Evolutionary conservation across 2,329 filamentous ascomycete genomes (phyloP).

Genomic region (Geosmithia morbida): DNA sequence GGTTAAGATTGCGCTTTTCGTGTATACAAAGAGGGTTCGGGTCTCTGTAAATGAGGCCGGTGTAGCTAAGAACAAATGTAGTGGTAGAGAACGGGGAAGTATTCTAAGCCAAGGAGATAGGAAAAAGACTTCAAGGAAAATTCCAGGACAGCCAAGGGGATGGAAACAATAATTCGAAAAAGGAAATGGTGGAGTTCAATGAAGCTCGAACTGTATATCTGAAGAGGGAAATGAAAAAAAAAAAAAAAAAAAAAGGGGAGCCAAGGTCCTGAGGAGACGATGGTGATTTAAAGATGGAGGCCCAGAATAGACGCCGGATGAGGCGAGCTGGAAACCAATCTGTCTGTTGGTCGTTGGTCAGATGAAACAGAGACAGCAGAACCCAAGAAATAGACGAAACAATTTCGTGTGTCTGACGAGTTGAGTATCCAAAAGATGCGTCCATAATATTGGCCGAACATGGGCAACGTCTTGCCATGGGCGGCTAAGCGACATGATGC

Average conservation of each 20-base stretch:
- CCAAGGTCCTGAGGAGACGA: constrained; percentile 5
- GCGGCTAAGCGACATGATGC: constrained; percentile 20
- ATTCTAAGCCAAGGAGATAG: constrained; percentile 1
- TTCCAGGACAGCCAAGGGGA: constrained; percentile 3
- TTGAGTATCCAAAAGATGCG: constrained; percentile 21
- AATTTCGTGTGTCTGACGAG: constrained; percentile 32
- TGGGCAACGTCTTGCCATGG: constrained; percentile 32
- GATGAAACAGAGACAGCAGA: constrained; percentile 15
- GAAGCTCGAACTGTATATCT: constrained; percentile 4
- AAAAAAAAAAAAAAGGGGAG: constrained; percentile 9
- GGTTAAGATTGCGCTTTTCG: not conserved
- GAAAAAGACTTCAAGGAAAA: constrained; percentile 2
- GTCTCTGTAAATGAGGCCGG: not conserved
- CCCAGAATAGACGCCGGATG: constrained; percentile 8
- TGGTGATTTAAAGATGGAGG: constrained; percentile 8
- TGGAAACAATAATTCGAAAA: constrained; percentile 8
- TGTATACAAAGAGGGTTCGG: not conserved
- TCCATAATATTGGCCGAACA: constrained; percentile 34
- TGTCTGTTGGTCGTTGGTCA: constrained; percentile 10
- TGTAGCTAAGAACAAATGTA: not conserved
- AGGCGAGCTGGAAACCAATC: constrained; percentile 7
- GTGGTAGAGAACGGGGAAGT: not conserved
- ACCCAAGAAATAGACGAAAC: constrained; percentile 29
- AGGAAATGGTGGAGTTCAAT: constrained; percentile 4
- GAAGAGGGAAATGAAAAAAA: constrained; percentile 9